These are phyloP conservation scores for Trametes hirsuta DNA, from an alignment of 1,284 basidiomycete genomes.

Conservation along the genomic window DNA sequence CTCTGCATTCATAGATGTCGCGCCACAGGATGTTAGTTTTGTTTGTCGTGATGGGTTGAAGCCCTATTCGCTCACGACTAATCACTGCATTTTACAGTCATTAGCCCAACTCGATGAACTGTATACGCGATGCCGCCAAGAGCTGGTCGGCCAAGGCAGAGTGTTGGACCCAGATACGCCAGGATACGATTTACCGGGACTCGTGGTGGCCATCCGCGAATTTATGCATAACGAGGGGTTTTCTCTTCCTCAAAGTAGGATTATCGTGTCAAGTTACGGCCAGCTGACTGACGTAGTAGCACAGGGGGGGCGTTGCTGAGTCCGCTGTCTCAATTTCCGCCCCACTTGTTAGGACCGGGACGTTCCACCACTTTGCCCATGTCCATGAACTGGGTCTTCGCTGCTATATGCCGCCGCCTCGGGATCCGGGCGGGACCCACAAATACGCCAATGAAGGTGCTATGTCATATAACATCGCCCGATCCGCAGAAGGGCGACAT, in stretches of 20 bases:
- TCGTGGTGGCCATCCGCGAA: slow-evolving; percentile 25
- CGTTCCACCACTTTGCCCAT: slow-evolving; percentile 56
- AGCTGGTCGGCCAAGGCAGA: slow-evolving; percentile 10
- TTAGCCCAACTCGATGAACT: slow-evolving; percentile 44
- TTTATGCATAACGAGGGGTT: slow-evolving; percentile 29
- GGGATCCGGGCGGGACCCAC: slow-evolving; percentile 55
- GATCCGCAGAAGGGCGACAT: slow-evolving; percentile 18
- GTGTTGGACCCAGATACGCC: slow-evolving; percentile 17
- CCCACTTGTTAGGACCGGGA: slow-evolving; percentile 53
- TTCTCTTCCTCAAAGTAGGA: slow-evolving; percentile 8
- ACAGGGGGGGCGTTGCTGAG: slow-evolving; percentile 39
- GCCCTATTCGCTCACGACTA: background rate
- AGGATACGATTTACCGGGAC: slow-evolving; percentile 24
- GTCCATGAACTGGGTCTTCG: slow-evolving; percentile 62
- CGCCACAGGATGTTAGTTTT: slow-evolving; percentile 45
- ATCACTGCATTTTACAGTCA: slow-evolving; percentile 34
- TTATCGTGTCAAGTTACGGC: background rate
- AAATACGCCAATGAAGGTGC: slow-evolving; percentile 57
- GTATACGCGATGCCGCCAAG: slow-evolving; percentile 41
- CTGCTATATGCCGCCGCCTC: slow-evolving; percentile 53
- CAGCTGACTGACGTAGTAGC: background rate
- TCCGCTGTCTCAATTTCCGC: slow-evolving; percentile 60
- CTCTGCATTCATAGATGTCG: slow-evolving; percentile 58
- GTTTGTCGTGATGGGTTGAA: background rate
- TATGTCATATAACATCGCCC: slow-evolving; percentile 28